Evolutionary conservation across 352 stramenopile genomes (phyloP).

Genomic region (Phytophthora gonapodyides): DNA sequence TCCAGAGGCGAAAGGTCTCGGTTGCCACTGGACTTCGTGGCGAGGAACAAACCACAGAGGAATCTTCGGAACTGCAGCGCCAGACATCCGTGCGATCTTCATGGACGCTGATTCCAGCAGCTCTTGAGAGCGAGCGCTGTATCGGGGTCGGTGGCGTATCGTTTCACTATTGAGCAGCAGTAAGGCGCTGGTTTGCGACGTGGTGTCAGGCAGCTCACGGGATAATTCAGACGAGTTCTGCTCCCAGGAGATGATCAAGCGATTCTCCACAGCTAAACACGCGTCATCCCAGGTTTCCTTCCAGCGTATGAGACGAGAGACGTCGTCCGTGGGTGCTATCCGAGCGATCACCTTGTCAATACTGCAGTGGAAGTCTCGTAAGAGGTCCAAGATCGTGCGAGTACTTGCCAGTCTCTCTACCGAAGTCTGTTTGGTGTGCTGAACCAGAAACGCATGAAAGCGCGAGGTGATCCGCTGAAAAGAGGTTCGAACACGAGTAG

Average conservation of each 20-base stretch:
- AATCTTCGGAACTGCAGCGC: slow-evolving; percentile 9
- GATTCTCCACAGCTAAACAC: slow-evolving; percentile 5
- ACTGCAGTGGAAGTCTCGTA: slow-evolving; percentile 6
- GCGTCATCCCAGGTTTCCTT: slow-evolving; percentile 4
- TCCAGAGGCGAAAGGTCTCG: slow-evolving; percentile 17
- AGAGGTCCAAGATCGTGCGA: slow-evolving; percentile 12
- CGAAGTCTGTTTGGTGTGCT: slow-evolving; percentile 16
- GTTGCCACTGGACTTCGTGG: slow-evolving; percentile 26
- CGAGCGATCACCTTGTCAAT: slow-evolving; percentile 8
- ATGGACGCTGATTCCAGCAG: slow-evolving; percentile 7
- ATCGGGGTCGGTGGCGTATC: slow-evolving; percentile 10
- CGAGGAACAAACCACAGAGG: slow-evolving; percentile 33
- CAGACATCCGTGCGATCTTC: slow-evolving; percentile 17
- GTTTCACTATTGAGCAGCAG: slow-evolving; percentile 18
- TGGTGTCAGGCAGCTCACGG: slow-evolving; percentile 7
- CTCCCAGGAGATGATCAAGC: slow-evolving; percentile 9
- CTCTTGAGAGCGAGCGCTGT: slow-evolving; percentile 5
- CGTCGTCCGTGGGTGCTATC: neutral
- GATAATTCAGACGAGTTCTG: slow-evolving; percentile 11
- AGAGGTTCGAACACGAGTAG: neutral
- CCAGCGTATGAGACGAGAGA: slow-evolving; percentile 9
- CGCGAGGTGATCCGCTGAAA: slow-evolving; percentile 1
- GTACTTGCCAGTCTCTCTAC: slow-evolving; percentile 21
- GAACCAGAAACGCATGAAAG: slow-evolving; percentile 21
- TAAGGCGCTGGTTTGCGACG: slow-evolving; percentile 10